Evolutionary conservation across 116 monocot genomes (phyloP).

Genomic region (Cymodocea nodosa): DNA sequence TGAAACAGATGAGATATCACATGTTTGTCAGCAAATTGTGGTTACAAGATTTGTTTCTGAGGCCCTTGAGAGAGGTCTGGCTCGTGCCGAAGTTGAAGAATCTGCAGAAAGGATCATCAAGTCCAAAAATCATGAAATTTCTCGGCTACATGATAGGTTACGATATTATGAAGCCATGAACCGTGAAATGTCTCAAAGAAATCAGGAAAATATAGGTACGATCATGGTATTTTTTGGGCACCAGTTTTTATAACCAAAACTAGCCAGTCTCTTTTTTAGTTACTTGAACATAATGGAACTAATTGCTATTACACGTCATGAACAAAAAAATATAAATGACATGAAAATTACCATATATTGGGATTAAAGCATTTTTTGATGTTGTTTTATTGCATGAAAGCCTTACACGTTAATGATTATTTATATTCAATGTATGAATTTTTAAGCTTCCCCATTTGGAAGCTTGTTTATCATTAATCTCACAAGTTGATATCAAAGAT

Average conservation of each 20-base stretch:
- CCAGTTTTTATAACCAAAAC: background rate
- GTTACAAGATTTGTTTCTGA: conserved; percentile 45
- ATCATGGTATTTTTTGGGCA: background rate
- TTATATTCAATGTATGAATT: too few relatives aligned
- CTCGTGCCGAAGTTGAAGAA: conserved; percentile 38
- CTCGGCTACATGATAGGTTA: conserved; percentile 40
- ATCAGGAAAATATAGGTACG: conserved; percentile 59
- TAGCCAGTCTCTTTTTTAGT: background rate
- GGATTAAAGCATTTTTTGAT: too few relatives aligned
- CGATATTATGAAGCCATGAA: conserved; percentile 68
- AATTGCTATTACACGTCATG: too few relatives aligned
- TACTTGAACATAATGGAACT: background rate
- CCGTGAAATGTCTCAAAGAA: conserved; percentile 76
- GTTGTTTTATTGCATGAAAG: too few relatives aligned
- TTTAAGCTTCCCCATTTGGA: too few relatives aligned
- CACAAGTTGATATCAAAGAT: too few relatives aligned
- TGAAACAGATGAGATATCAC: conserved; percentile 23
- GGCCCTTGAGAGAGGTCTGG: conserved; percentile 32
- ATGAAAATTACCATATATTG: too few relatives aligned
- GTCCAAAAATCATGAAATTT: conserved; percentile 55
- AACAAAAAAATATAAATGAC: too few relatives aligned
- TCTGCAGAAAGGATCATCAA: conserved; percentile 28
- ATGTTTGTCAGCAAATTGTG: conserved; percentile 44
- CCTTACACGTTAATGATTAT: too few relatives aligned
- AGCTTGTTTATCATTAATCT: too few relatives aligned